Conservation (phyloP, 345 rosid species). For the Raphanus raphanistrum region DNA sequence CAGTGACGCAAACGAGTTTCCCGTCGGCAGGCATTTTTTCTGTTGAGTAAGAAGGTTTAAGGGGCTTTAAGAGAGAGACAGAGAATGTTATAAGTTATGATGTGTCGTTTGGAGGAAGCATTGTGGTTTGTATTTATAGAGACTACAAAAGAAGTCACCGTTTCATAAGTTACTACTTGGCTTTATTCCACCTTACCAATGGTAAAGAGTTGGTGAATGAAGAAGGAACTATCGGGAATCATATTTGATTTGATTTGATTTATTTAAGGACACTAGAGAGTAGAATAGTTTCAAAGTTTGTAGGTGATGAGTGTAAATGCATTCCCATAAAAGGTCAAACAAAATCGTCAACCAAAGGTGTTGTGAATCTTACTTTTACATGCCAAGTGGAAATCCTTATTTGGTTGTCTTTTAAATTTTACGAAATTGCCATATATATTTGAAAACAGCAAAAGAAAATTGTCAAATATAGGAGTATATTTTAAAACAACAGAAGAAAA, state of each 20-base stretch:
- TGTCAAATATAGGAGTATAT: too few relatives aligned
- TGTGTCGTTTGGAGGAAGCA: constrained; percentile 24
- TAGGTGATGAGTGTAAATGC: constrained; percentile 26
- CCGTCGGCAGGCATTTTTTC: constrained; percentile 53
- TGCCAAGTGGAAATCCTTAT: neutral
- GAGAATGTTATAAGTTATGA: neutral
- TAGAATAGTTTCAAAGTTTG: constrained; percentile 9
- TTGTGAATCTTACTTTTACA: constrained; percentile 27
- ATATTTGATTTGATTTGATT: neutral
- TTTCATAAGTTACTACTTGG: neutral
- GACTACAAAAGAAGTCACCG: constrained; percentile 14
- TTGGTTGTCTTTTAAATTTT: neutral
- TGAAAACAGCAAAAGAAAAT: neutral
- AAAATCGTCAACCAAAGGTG: constrained; percentile 25
- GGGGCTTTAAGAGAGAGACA: neutral
- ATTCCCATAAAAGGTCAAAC: constrained; percentile 18
- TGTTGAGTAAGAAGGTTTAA: neutral
- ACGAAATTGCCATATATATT: neutral
- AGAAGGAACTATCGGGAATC: constrained; percentile 1
- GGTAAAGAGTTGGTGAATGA: constrained; percentile 42
- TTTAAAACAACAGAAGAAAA: neutral
- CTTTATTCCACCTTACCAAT: constrained; percentile 26
- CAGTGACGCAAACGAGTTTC: constrained; percentile 86
- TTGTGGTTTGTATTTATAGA: constrained; percentile 32
- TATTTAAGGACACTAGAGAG: constrained; percentile 20